These are phyloP conservation scores for Fusarium sulawesiense DNA, from an alignment of 2,329 filamentous ascomycete species.

Conservation along the genomic window DNA sequence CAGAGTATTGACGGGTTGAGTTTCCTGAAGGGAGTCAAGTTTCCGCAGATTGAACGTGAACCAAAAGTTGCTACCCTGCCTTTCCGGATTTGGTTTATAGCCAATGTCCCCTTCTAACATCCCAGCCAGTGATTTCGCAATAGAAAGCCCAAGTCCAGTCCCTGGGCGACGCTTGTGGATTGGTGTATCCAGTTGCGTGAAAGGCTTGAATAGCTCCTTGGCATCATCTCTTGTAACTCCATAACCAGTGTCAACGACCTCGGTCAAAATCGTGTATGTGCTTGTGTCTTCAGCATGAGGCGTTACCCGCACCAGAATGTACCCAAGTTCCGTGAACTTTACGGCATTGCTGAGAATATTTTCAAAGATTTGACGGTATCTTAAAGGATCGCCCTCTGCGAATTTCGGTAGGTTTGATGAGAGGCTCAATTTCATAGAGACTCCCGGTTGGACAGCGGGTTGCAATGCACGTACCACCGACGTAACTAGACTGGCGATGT, in stretches of 20 bases:
- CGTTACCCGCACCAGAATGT: background rate
- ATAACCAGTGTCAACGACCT: background rate
- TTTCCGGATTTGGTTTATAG: background rate
- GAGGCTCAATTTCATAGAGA: background rate
- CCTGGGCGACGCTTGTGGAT: conserved; percentile 1
- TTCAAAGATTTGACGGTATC: background rate
- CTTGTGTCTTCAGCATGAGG: background rate
- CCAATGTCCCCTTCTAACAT: background rate
- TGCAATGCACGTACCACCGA: background rate
- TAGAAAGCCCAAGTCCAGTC: conserved; percentile 9
- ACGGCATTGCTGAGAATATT: background rate
- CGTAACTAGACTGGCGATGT: background rate
- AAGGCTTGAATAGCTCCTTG: conserved; percentile 1
- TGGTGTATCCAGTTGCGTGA: conserved; percentile 7
- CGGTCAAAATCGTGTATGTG: background rate
- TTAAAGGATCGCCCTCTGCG: background rate
- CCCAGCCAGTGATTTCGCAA: background rate
- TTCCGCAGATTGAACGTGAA: background rate
- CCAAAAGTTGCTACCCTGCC: conserved; percentile 7
- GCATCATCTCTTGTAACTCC: background rate
- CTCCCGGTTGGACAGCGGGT: background rate
- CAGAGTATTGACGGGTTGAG: fast-evolving
- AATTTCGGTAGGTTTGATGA: background rate
- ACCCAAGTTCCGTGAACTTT: conserved; percentile 8
- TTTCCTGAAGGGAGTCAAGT: background rate